Evolutionary conservation across 768 basidiomycete species (phyloP), one percentile per base, ranked within the genome.

Genomic region (Daedaleopsis nitida): DNA sequence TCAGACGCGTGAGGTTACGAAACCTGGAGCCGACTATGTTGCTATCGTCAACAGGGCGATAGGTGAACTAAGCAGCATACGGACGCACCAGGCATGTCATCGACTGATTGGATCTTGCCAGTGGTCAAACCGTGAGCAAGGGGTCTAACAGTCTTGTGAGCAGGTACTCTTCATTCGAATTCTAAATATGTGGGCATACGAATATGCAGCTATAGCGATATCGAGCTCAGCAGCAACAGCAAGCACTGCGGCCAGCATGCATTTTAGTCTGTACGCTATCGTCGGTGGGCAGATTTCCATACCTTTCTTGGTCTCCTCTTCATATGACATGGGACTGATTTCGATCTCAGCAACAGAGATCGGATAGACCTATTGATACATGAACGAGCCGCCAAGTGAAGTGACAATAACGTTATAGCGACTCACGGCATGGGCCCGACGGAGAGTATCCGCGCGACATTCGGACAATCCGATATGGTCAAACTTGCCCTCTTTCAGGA

Each of bases 331-430:
- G 2, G 83, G 79, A 62, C 85, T 87, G 47, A 86, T 72, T 69
- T 90, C 88, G 55, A 89, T 86, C 70, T 90, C 86, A 10, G 84
- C 83, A n/a, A 81, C 76, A n/a, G 82, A 77, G 57, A 88, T 78
- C 3, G 81, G 83, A 39, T 81, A 74, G 8, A 86, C 76, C 58
- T 60, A 24, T 8, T n/a, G 37, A 14, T 13, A 3, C 24, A 7
- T 8, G 4, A 13, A 11, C 27, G n/a, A 17, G 23, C 19, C 5
- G 12, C 17, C 8, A 19, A 47, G 5, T 16, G 52, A 19, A 27
- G 23, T 3, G 2, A 3, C 6, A 5, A 2, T 9, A 19, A 16
- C 3, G 52, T 17, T 10, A 39, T 23, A 1, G 10, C 11, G 3
- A 58, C 56, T 24, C 13, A 59, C 57, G 27, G 72, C 70, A 51